A percentile compares a stretch with the other conserved stretches of the same genome.
Conservation (phyloP, 441 rosid species). For the Capsella rubella region DNA sequence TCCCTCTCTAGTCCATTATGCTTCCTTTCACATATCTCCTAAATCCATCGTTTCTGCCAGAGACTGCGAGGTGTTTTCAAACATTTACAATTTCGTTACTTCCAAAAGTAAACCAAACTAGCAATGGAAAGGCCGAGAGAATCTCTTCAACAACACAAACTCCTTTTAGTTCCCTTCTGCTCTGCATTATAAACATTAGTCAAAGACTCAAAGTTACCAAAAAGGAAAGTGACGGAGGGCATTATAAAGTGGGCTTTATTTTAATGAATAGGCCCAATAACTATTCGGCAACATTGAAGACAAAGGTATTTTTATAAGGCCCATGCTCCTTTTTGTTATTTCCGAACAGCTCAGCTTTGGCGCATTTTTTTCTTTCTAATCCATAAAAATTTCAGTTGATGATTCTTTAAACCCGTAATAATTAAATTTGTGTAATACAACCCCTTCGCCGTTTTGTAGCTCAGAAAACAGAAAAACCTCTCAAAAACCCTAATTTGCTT, state of each 20-base stretch:
- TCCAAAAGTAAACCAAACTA: too few species aligned
- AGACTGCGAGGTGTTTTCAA: too few species aligned
- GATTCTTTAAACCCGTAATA: background rate
- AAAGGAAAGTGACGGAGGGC: background rate
- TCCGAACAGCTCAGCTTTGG: background rate
- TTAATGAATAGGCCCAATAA: background rate
- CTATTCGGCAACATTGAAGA: too few species aligned
- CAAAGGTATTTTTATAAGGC: background rate
- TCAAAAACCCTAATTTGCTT: conserved; percentile 38
- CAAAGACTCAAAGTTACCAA: too few species aligned
- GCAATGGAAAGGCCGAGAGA: too few species aligned
- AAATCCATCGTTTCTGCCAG: too few species aligned
- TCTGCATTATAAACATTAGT: too few species aligned
- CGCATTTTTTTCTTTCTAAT: background rate
- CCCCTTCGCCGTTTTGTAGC: conserved; percentile 30
- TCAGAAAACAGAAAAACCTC: conserved; percentile 28
- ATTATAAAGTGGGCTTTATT: background rate
- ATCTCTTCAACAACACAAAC: too few species aligned
- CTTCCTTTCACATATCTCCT: too few species aligned
- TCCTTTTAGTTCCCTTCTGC: too few species aligned
- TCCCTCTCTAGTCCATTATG: background rate
- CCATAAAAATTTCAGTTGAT: background rate
- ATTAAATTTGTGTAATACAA: background rate
- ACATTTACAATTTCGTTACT: too few species aligned
- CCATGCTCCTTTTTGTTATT: background rate